Base-by-base conservation (phyloP, 163 green algal genomes). In the Prototheca cutis region DNA sequence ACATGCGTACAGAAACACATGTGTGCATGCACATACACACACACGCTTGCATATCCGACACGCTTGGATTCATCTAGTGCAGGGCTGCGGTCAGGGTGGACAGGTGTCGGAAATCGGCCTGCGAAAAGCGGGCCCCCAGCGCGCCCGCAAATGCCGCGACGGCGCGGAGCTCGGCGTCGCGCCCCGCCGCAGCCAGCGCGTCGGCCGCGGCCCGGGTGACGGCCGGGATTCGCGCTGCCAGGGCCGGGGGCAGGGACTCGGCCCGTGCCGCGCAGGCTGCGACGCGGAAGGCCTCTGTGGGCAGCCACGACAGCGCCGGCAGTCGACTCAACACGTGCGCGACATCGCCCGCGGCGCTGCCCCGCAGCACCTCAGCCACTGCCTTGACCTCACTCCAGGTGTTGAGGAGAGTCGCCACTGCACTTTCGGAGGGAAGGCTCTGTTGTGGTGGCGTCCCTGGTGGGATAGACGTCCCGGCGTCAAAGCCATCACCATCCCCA, bases 221-320 rank as follows among this genome's bases (percentile, higher is more conserved):
- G 51, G 71, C 59, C 45, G 75, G 68, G 53, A 87, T 62, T 24
- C 70, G 59, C 32, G 77, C 74, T 0, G 67, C 55, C n/a, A 87
- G 48, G 5, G 78, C 73, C 4, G 71, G 63, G 67, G 79, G 80
- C 59, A 87, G 71, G 27, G 58, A 33, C 23, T 62, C 47, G 3
- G 65, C 76, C 13, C 61, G 48, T 1, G 74, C 69, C 33, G 65
- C 49, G 48, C 73, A 86, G 45, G 34, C 27, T 33, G 74, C 70
- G 45, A 87, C 57, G n/a, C 79, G 74, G 53, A 68, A 76, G 18
- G 55, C 51, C 51, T 87, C 79, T 19, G 76, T 63, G 25, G 83
- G 83, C 32, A 90, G 53, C 63, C 86, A 89, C 8, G 59, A 36
- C 60, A 90, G 72, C 62, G 85, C 77, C 4, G 40, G 40, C 66